Evolutionary conservation across 2,329 filamentous ascomycete species (phyloP), one percentile per base, ranked within the genome.

Genomic region (Claviceps capensis): DNA sequence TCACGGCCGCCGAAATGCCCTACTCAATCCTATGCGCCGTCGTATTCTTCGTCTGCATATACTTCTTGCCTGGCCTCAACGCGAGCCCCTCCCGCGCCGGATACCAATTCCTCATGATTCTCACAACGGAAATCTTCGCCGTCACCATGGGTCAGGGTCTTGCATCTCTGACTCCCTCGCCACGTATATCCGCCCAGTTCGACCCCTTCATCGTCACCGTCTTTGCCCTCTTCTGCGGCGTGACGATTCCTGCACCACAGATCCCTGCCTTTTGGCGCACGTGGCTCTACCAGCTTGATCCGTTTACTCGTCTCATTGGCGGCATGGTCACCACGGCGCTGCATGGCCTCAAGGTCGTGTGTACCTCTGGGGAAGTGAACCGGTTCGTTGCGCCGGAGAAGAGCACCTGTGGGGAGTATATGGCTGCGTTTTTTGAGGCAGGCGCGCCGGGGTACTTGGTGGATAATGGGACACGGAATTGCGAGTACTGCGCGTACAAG

Each of bases 171-270:
- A 93, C 88, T 0, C 87, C 89, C 0, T 82, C 79, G 23, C 81
- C 86, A 2, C 88, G 88, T 67, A 86, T 94, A 59, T 82, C 86
- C 0, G 81, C 84, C 14, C 81, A 91, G 58, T 77, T 88, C 57
- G 89, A 94, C 60, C 88, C 89, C 0, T 86, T 90, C 63, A 71
- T 93, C 64, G 83, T 89, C 66, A 86, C 93, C 64, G 81, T 84
- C 53, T 91, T 94, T 62, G 78, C 85, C 1, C 76, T 94, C 23
- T 94, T 95, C 79, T 94, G 87, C 61, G 88, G 88, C 66, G 88
- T 95, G 55, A 85, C 86, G 0, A 86, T 94, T 49, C 85, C 88
- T 0, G 79, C 82, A 43, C 78, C 83, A 0, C 81, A 86, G 65
- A 94, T 94, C 69, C 84, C 86, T 1, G 71, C 69, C 2, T 89